phyloP scores from a whole-genome alignment of 2,329 filamentous ascomycete species.

The Periconia digitata region DNA sequence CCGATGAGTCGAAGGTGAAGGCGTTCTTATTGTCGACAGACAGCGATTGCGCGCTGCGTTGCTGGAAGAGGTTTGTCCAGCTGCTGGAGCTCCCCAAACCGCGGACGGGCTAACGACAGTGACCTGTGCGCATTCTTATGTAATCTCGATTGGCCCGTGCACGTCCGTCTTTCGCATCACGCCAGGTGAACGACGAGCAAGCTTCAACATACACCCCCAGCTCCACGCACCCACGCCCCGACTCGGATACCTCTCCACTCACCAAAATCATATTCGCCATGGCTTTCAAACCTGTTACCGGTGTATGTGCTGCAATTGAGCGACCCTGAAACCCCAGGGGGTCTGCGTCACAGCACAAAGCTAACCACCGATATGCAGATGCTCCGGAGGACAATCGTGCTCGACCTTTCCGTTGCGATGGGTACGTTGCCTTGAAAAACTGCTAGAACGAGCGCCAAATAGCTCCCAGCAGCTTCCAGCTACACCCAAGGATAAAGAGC shows the following conservation, averaged over 20 bases:
- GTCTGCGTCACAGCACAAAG: constrained; percentile 9
- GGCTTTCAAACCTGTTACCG: constrained; percentile 55
- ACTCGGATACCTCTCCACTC: constrained; percentile 33
- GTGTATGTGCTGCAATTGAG: constrained; percentile 48
- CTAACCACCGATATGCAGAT: constrained; percentile 52
- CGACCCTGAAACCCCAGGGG: constrained; percentile 5
- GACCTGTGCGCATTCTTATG: constrained; percentile 2
- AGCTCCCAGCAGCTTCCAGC: constrained; percentile 1
- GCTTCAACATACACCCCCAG: constrained; percentile 27
- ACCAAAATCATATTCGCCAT: constrained; percentile 32
- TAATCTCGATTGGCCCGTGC: background rate
- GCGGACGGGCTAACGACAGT: constrained; percentile 9
- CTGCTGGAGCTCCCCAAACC: constrained; percentile 17
- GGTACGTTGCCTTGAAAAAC: constrained; percentile 53
- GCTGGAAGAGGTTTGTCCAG: background rate
- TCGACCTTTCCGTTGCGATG: constrained; percentile 67
- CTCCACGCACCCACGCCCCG: constrained; percentile 28
- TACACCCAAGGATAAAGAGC: constrained; percentile 12
- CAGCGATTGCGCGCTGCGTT: background rate
- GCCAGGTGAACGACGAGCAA: constrained; percentile 26
- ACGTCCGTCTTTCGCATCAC: background rate
- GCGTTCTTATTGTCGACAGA: background rate
- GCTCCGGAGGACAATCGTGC: constrained; percentile 66
- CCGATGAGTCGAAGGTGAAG: background rate
- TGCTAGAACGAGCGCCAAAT: background rate